These are phyloP conservation scores for Elaphomyces granulatus DNA, from an alignment of 495 filamentous ascomycete genomes.

Conservation along the genomic window DNA sequence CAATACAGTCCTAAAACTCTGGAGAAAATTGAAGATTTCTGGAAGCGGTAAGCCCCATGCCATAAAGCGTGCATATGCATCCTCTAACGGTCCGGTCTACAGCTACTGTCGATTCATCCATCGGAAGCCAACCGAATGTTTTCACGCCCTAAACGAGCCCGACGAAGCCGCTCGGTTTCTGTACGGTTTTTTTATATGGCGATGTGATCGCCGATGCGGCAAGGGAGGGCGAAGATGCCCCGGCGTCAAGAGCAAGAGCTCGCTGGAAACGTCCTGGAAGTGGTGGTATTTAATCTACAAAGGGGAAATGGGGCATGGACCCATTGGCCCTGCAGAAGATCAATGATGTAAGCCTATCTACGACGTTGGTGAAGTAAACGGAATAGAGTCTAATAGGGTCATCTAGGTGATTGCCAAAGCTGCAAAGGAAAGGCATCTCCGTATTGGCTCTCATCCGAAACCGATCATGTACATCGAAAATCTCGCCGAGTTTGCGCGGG, in stretches of 20 bases:
- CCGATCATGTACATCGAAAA: constrained; percentile 24
- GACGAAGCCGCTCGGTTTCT: constrained; percentile 20
- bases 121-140: constrained; percentile 12
- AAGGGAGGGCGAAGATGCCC: constrained; percentile 14
- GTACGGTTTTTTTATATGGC: constrained; percentile 18
- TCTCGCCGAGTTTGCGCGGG: constrained; percentile 17
- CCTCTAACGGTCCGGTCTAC: constrained; percentile 2
- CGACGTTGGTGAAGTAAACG: neutral
- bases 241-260: constrained; percentile 4
- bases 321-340: constrained; percentile 11
- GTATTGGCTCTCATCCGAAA: constrained; percentile 9
- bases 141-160: constrained; percentile 13
- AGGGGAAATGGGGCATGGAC: constrained; percentile 12
- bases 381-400: neutral
- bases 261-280: constrained; percentile 3
- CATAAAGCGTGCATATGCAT: neutral
- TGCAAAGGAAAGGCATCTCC: neutral
- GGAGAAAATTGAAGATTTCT: constrained; percentile 15
- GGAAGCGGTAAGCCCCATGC: constrained; percentile 12
- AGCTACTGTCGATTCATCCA: constrained; percentile 12
- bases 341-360: neutral
- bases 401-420: constrained; percentile 1
- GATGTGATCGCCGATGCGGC: constrained; percentile 16
- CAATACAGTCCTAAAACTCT: constrained; percentile 14
- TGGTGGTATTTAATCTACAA: constrained; percentile 4